Base-by-base conservation (phyloP, 768 basidiomycete species). In the Naganishia vaughanmartiniae region DNA sequence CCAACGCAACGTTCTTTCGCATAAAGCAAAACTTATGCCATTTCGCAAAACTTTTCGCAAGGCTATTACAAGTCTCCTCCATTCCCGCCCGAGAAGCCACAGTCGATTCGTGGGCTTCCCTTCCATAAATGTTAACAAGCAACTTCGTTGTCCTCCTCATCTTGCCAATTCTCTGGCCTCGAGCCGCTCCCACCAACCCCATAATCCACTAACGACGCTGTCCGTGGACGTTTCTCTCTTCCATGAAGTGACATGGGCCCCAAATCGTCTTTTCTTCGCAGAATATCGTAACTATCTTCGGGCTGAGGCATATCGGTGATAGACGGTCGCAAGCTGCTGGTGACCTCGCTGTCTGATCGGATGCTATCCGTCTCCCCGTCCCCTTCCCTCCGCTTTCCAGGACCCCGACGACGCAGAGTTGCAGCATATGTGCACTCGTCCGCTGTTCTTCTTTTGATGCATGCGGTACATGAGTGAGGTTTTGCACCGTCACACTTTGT, bases 381-480 rank as follows among this genome's bases (percentile, higher is more conserved):
- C 12, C 68, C 68, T 60, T 69, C 48, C 54, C 58, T 69, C 33
- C 48, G 46, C 71, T 68, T 72, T 26, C 66, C 71, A 24, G 71
- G 66, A 30, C 71, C 71, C n/a, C 71, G 71, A 30, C 71, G 28
- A 9, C 71, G 66, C 17, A 72, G 24, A 42, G 34, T 51, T 0
- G 55, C 15, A 14, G 46, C 71, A 34, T 72, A 72, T 17, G 42
- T 17, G 54, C 71, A 72, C 33, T 67, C 51, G 19, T 68, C 66
- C 12, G n/a, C 66, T 14, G 56, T 26, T 10, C 66, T 53, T 53
- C 66, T 33, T 24, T 68, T 67, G 15, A 36, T 54, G 48, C 71
- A 72, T 26, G 66, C 66, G 28, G 24, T 58, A 33, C 71, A 72
- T 11, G 71, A 46, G n/a, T 66, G 21, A n/a, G 71, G 71, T 12